Evolutionary conservation across 1,139 yeast species (phyloP).

Genomic region (Saccharomyces uvarum): DNA sequence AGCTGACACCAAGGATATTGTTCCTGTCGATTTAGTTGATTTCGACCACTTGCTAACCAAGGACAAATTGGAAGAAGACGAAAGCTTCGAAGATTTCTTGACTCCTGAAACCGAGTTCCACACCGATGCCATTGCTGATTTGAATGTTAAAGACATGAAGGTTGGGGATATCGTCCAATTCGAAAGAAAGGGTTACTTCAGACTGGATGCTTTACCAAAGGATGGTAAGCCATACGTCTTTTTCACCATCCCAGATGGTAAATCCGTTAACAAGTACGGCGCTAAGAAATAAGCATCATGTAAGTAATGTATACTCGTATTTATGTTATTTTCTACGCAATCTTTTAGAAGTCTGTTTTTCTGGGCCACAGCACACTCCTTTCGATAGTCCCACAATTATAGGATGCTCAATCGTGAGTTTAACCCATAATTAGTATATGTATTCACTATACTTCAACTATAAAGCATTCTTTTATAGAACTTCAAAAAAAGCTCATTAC

Average conservation of each 20-base stretch:
- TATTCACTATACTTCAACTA: neutral
- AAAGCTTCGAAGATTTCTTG: constrained; percentile 85
- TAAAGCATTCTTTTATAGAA: too few species aligned
- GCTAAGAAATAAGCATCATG: constrained; percentile 42
- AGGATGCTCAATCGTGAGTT: neutral
- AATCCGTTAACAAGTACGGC: constrained; percentile 77
- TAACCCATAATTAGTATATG: neutral
- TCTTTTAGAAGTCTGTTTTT: neutral
- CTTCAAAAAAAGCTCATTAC: neutral
- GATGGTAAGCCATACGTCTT: constrained; percentile 64
- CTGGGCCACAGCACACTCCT: neutral
- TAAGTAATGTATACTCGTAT: neutral
- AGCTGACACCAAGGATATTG: constrained; percentile 68
- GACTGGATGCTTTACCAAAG: constrained; percentile 56
- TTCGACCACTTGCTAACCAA: constrained; percentile 93
- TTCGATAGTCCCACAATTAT: neutral
- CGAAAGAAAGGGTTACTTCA: constrained; percentile 94
- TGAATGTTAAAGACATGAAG: constrained; percentile 67
- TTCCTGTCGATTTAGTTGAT: constrained; percentile 73
- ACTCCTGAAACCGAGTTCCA: constrained; percentile 86
- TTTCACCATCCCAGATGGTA: constrained; percentile 96
- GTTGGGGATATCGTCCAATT: constrained; percentile 87
- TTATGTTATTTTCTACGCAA: neutral
- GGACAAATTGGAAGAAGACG: constrained; percentile 93
- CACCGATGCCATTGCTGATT: constrained; percentile 70